Percentiles rank a stretch among this genome's conserved stretches.
Conservation (phyloP, 2,329 filamentous ascomycete species). For the Ascochyta pisi region DNA sequence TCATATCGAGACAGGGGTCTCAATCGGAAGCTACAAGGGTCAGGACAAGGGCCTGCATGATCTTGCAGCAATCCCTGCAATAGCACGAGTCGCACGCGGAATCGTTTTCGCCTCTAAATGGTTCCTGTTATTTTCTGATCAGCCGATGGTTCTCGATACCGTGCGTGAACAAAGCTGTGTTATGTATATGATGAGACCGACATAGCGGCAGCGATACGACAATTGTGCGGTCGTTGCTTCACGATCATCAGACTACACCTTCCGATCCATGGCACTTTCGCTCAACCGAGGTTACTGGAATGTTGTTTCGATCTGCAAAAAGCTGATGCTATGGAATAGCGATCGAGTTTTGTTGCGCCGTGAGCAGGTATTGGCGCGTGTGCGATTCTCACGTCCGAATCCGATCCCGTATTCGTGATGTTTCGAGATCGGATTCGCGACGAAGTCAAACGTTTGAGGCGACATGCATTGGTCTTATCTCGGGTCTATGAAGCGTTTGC, state of each 20-base stretch:
- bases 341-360: background rate
- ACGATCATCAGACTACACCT: background rate
- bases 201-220: background rate
- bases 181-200: background rate
- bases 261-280: background rate
- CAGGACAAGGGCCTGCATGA: constrained; percentile 12
- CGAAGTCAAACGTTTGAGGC: constrained; percentile 6
- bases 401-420: background rate
- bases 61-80: constrained; percentile 12
- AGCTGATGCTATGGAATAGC: background rate
- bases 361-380: background rate
- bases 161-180: background rate
- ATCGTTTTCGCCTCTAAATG: background rate
- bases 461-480: constrained; percentile 18
- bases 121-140: background rate
- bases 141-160: background rate
- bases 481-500: constrained; percentile 11
- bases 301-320: background rate
- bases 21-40: background rate
- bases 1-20: background rate
- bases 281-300: background rate
- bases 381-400: background rate
- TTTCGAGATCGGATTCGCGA: constrained; percentile 1
- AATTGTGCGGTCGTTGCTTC: background rate
- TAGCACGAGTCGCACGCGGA: background rate